phyloP scores from a whole-genome alignment of 495 filamentous ascomycete genomes.

The Penicillium cinerascens region DNA sequence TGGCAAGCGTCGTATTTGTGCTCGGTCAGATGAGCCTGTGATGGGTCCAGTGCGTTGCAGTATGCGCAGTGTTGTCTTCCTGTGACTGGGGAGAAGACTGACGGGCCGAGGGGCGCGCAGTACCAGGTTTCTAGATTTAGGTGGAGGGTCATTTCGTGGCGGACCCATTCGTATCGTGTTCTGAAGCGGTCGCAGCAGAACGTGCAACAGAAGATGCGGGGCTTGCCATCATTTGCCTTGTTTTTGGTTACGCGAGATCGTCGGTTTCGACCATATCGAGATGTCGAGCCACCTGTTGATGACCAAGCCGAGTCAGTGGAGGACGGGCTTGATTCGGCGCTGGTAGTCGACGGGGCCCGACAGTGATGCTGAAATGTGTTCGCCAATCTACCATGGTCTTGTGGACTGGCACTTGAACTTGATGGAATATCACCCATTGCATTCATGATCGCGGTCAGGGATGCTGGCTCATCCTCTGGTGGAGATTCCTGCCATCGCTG shows the following conservation, averaged over 20 bases:
- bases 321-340: background rate
- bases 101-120: conserved; percentile 57
- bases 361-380: conserved; percentile 55
- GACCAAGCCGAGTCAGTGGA: conserved; percentile 7
- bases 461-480: conserved; percentile 74
- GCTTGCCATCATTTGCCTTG: conserved; percentile 41
- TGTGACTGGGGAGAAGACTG: conserved; percentile 1
- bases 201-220: conserved; percentile 61
- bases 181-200: conserved; percentile 77
- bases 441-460: conserved; percentile 65
- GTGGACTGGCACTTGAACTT: background rate
- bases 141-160: conserved; percentile 75
- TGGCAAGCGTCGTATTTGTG: conserved; percentile 66
- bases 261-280: background rate
- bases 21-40: conserved; percentile 22
- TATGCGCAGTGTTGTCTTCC: conserved; percentile 13
- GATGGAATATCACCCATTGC: conserved; percentile 47
- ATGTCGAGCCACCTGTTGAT: background rate
- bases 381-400: conserved; percentile 23
- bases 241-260: conserved; percentile 48
- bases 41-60: conserved; percentile 15
- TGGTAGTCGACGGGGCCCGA: conserved; percentile 37
- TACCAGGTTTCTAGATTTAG: conserved; percentile 72
- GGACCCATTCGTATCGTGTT: conserved; percentile 75
- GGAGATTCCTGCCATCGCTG: conserved; percentile 75